Conservation (phyloP, 129 eudicot species). For the Chrysanthemum lavandulifolium region DNA sequence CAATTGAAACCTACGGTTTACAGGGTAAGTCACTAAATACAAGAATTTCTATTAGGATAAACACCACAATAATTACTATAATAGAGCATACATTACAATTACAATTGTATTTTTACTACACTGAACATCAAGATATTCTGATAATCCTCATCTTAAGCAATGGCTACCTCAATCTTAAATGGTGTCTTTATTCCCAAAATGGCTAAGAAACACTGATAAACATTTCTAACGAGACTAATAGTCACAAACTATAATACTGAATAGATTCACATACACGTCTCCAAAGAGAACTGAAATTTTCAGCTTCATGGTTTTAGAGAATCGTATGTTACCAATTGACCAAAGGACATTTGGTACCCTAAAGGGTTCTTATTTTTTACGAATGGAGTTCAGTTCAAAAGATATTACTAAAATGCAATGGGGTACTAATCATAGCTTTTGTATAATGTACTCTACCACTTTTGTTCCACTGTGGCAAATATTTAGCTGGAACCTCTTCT, state of each 20-base stretch:
- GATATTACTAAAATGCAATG: neutral
- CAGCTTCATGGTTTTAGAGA: too few species aligned
- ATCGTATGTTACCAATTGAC: neutral
- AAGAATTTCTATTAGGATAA: neutral
- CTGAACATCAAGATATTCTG: too few species aligned
- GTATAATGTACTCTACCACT: neutral
- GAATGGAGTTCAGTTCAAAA: neutral
- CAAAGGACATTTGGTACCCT: neutral
- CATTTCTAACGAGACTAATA: neutral
- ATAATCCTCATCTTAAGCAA: too few species aligned
- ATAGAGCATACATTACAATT: too few species aligned
- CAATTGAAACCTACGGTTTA: constrained; percentile 62
- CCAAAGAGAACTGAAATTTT: too few species aligned
- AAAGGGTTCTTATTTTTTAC: neutral
- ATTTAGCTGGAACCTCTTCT: neutral
- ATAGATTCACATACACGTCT: too few species aligned
- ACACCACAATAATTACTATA: too few species aligned
- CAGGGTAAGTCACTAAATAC: neutral
- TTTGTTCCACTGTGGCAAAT: constrained; percentile 4
- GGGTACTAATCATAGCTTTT: neutral
- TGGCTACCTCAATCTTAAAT: too few species aligned
- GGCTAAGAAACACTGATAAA: neutral
- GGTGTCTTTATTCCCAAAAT: too few species aligned
- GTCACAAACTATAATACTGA: too few species aligned
- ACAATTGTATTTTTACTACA: too few species aligned